Conservation (phyloP, 2,329 filamentous ascomycete genomes). For the Pseudogymnoascus sp. region DNA sequence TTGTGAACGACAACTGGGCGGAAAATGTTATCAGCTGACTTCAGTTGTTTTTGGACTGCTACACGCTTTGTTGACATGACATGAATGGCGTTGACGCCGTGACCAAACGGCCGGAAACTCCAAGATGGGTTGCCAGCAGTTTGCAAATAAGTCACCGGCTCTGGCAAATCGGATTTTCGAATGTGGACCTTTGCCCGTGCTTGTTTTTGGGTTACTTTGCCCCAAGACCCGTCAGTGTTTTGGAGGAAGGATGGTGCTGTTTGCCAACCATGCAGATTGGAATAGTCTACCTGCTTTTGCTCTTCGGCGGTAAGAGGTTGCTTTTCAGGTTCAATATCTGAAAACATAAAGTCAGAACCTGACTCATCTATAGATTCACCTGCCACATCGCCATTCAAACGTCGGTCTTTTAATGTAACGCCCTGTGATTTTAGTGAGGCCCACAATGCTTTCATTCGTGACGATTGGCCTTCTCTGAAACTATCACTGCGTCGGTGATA, state of each 20-base stretch:
- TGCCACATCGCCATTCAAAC: background rate
- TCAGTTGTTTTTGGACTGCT: background rate
- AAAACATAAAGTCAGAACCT: background rate
- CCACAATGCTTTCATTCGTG: conserved; percentile 4
- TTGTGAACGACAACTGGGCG: conserved; percentile 3
- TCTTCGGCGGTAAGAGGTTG: background rate
- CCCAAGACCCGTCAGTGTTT: conserved; percentile 7
- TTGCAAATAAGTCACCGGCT: conserved; percentile 27
- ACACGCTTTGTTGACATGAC: conserved; percentile 20
- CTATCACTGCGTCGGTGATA: background rate
- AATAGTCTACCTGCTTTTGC: background rate
- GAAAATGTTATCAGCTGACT: background rate
- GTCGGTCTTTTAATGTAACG: conserved; percentile 1
- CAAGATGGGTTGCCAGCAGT: conserved; percentile 20
- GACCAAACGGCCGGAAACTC: conserved; percentile 24
- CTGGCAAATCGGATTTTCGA: conserved; percentile 17
- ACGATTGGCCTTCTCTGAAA: conserved; percentile 2
- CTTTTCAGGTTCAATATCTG: background rate
- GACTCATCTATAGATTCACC: background rate
- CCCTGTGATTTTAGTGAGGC: background rate
- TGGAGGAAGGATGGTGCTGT: conserved; percentile 9
- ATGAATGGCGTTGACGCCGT: conserved; percentile 25
- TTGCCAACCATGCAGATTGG: conserved; percentile 15
- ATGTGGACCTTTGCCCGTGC: background rate
- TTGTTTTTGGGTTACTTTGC: conserved; percentile 9